Conservation (phyloP, 2,329 filamentous ascomycete genomes). For the Claviceps fusiformis region DNA sequence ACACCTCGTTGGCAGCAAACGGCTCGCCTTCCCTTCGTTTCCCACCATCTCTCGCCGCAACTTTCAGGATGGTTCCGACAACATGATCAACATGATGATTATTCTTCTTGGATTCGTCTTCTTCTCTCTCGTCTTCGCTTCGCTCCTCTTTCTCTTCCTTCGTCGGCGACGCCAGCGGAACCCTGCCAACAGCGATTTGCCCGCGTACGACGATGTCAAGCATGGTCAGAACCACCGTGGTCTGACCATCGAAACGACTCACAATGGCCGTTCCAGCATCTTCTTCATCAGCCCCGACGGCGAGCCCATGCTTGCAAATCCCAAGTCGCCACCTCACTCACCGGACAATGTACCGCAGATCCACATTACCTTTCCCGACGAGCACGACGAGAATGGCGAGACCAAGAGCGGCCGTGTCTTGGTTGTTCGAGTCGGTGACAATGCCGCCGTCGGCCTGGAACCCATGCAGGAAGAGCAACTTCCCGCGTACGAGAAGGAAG, state of each 20-base stretch:
- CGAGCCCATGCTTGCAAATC: constrained; percentile 60
- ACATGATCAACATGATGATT: constrained; percentile 65
- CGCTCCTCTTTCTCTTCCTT: constrained; percentile 58
- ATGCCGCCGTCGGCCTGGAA: constrained; percentile 72
- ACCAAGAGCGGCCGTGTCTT: constrained; percentile 77
- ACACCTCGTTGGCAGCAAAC: constrained; percentile 3
- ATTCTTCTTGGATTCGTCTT: constrained; percentile 66
- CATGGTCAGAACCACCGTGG: constrained; percentile 38
- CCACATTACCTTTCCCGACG: constrained; percentile 93
- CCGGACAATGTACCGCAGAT: constrained; percentile 87
- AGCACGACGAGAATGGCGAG: constrained; percentile 76
- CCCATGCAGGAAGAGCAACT: constrained; percentile 69
- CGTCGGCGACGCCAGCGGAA: constrained; percentile 40
- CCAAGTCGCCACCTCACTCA: constrained; percentile 59
- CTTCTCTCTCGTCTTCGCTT: constrained; percentile 53
- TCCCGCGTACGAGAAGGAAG: constrained; percentile 78
- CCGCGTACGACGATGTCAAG: constrained; percentile 53
- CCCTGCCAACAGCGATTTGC: constrained; percentile 42
- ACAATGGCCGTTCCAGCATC: constrained; percentile 50
- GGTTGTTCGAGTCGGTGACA: constrained; percentile 81
- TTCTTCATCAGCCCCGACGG: constrained; percentile 70
- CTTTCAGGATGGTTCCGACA: constrained; percentile 37
- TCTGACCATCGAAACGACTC: constrained; percentile 44
- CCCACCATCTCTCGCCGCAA: constrained; percentile 5
- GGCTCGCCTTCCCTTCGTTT: constrained; percentile 5